Evolutionary conservation across 2,329 filamentous ascomycete genomes (phyloP).

Genomic region (Penicillium sp.): DNA sequence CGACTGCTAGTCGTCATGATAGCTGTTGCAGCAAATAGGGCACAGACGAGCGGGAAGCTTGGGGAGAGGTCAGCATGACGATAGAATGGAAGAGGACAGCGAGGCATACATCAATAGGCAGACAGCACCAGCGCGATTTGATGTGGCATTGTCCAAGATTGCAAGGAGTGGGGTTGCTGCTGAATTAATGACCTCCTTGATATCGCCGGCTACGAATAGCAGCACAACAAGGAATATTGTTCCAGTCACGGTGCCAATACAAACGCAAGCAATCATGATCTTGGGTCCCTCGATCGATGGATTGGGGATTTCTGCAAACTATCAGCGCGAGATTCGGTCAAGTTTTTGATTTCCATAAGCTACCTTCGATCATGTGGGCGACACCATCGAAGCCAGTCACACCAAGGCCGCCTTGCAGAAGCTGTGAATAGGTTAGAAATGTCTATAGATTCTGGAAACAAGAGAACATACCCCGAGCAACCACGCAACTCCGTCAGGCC

Average conservation of each 20-base stretch:
- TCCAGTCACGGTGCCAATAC: conserved; percentile 62
- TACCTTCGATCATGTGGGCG: conserved; percentile 55
- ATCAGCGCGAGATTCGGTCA: conserved; percentile 4
- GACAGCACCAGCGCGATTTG: conserved; percentile 59
- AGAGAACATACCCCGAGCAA: conserved; percentile 40
- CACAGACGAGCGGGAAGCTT: conserved; percentile 36
- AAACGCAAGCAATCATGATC: conserved; percentile 65
- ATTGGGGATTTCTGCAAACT: conserved; percentile 41
- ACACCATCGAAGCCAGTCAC: conserved; percentile 53
- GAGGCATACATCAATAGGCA: conserved; percentile 59
- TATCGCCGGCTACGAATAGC: conserved; percentile 62
- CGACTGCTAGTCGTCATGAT: conserved; percentile 40
- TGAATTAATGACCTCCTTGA: conserved; percentile 56
- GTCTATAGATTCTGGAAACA: too few species aligned
- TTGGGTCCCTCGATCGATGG: conserved; percentile 58
- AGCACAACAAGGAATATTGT: conserved; percentile 62
- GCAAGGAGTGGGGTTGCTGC: conserved; percentile 59
- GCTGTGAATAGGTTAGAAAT: conserved; percentile 27
- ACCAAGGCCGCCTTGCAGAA: conserved; percentile 53
- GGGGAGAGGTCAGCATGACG: conserved; percentile 11
- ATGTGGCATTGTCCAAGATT: conserved; percentile 63
- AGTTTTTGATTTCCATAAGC: neutral
- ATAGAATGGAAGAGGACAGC: neutral
- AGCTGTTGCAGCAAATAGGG: conserved; percentile 34
- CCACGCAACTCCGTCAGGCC: conserved; percentile 62